Evolutionary conservation across 2,329 filamentous ascomycete genomes (phyloP).

Genomic region (Xylariaceae sp.): DNA sequence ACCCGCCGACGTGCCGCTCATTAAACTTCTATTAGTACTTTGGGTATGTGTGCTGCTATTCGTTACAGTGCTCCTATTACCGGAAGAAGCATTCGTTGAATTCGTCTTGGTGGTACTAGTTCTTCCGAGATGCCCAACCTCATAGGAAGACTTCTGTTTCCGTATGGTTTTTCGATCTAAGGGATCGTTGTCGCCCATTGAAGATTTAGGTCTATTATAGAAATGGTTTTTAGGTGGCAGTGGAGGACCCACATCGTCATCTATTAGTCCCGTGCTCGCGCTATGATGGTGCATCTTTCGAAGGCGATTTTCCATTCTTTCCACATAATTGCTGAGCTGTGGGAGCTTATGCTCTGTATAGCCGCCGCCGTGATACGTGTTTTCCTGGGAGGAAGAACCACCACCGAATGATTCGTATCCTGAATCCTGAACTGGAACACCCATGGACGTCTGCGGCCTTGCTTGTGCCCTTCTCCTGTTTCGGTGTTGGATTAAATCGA

Average conservation of each 20-base stretch:
- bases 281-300: conserved; percentile 69
- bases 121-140: conserved; percentile 73
- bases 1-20: conserved; percentile 91
- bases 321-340: conserved; percentile 82
- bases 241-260: conserved; percentile 49
- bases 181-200: conserved; percentile 48
- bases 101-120: conserved; percentile 89
- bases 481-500: conserved; percentile 59
- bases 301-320: conserved; percentile 86
- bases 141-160: conserved; percentile 76
- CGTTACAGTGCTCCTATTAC: conserved; percentile 68
- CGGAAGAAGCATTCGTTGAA: conserved; percentile 75
- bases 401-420: conserved; percentile 63
- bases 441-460: conserved; percentile 74
- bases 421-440: conserved; percentile 64
- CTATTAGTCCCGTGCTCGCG: conserved; percentile 43
- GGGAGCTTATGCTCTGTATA: conserved; percentile 62
- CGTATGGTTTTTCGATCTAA: conserved; percentile 52
- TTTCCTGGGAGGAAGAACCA: conserved; percentile 55
- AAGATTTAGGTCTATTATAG: conserved; percentile 62
- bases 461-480: conserved; percentile 39
- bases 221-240: conserved; percentile 52
- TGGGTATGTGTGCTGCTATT: conserved; percentile 71
- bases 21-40: conserved; percentile 80
- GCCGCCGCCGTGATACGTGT: conserved; percentile 45